Conservation (phyloP, 257 asterid genomes). For the Petunia secreta region DNA sequence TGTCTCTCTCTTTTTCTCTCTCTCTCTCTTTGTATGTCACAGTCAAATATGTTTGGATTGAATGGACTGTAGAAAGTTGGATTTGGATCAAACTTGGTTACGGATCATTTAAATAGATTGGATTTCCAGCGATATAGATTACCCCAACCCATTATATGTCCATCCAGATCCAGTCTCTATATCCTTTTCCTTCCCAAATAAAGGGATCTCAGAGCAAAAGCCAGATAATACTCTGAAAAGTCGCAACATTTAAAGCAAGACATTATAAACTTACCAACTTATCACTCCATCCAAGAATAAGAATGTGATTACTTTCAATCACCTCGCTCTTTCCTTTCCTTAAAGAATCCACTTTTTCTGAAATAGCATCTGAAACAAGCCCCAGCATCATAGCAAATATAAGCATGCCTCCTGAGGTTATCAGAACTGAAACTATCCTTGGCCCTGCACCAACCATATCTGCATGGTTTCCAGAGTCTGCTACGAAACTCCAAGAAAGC, state of each 20-base stretch:
- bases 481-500: constrained; percentile 96
- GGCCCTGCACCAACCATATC: constrained; percentile 90
- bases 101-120: background rate
- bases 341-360: constrained; percentile 94
- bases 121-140: constrained; percentile 7
- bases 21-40: background rate
- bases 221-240: constrained; percentile 25
- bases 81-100: constrained; percentile 10
- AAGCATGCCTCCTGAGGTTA: constrained; percentile 97
- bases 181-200: background rate
- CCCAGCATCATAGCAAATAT: constrained; percentile 99
- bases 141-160: background rate
- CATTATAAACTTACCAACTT: constrained; percentile 68
- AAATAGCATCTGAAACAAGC: constrained; percentile 97
- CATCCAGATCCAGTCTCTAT: constrained; percentile 11
- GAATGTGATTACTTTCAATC: constrained; percentile 88
- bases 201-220: constrained; percentile 29
- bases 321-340: constrained; percentile 99
- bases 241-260: constrained; percentile 11
- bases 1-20: background rate
- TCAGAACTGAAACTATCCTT: constrained; percentile 88
- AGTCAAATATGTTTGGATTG: background rate
- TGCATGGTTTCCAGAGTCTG: constrained; percentile 96
- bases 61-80: background rate
- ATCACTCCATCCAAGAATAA: constrained; percentile 99